Conservation (phyloP, 139 green algal species). For the Haematococcus lacustris region DNA sequence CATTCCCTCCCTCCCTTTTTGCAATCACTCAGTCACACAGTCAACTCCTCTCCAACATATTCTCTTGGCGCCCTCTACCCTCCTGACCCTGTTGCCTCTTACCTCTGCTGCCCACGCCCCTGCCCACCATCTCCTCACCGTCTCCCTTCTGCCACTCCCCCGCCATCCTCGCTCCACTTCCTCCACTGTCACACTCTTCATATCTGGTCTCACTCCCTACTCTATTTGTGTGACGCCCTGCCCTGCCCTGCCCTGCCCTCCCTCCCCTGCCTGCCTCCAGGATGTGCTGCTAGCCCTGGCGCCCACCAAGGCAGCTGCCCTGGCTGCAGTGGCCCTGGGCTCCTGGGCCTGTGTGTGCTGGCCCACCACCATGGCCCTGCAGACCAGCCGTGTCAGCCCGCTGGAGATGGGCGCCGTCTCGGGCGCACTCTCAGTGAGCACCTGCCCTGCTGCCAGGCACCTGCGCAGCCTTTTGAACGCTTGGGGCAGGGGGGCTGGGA, state of each 20-base stretch:
- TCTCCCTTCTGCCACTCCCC: too few species aligned
- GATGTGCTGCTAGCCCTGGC: constrained; percentile 35
- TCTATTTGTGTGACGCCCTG: background rate
- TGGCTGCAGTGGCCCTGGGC: constrained; percentile 30
- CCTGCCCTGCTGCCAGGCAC: too few species aligned
- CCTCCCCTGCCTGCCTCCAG: constrained; percentile 10
- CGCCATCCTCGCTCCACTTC: background rate
- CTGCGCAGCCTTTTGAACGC: background rate
- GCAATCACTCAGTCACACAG: too few species aligned
- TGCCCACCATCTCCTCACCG: too few species aligned
- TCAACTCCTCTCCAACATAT: too few species aligned
- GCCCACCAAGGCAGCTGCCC: constrained; percentile 18
- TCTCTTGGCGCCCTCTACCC: background rate
- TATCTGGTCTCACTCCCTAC: background rate
- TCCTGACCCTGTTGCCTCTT: background rate
- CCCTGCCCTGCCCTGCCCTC: background rate
- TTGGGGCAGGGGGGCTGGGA: background rate
- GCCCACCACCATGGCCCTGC: constrained; percentile 56
- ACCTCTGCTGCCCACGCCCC: background rate
- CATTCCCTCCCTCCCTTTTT: background rate
- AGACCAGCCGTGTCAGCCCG: constrained; percentile 37
- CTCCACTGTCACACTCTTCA: background rate
- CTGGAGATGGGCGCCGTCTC: constrained; percentile 35
- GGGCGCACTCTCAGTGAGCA: constrained; percentile 53
- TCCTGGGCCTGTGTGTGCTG: constrained; percentile 44